Conservation (phyloP, 2,329 filamentous ascomycete genomes). For the Aspergillus neotritici region DNA sequence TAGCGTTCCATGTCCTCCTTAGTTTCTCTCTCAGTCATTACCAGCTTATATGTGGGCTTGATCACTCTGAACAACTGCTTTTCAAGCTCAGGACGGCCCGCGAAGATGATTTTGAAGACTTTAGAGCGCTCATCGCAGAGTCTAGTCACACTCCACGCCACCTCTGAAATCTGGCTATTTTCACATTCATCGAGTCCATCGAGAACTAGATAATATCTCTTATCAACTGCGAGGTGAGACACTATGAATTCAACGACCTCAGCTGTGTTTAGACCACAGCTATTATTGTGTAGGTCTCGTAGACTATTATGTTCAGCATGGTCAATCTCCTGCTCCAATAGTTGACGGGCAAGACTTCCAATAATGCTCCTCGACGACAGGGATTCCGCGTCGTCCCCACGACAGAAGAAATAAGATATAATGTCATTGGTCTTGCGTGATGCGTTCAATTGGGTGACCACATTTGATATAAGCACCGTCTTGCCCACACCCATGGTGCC, state of each 20-base stretch:
- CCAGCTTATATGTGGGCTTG: too few species aligned
- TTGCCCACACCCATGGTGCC: conserved; percentile 19
- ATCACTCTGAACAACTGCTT: too few species aligned
- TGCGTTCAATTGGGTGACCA: conserved; percentile 11
- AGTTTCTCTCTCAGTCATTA: too few species aligned
- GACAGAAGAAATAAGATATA: conserved; percentile 17
- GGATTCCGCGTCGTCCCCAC: conserved; percentile 9
- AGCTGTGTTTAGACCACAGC: too few species aligned
- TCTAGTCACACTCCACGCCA: conserved; percentile 2
- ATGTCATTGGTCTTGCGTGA: conserved; percentile 5
- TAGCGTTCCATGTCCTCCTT: conserved; percentile 10
- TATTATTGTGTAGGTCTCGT: too few species aligned
- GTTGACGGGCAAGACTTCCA: conserved; percentile 16
- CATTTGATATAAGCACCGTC: conserved; percentile 16
- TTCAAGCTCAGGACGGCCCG: conserved; percentile 13
- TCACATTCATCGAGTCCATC: too few species aligned
- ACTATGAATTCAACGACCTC: too few species aligned
- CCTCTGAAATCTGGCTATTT: too few species aligned
- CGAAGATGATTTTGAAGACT: conserved; percentile 11
- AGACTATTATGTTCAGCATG: neutral
- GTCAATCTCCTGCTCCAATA: conserved; percentile 8
- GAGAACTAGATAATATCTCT: too few species aligned
- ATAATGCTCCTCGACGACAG: conserved; percentile 15
- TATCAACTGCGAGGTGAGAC: too few species aligned
- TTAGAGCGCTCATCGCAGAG: neutral